These are phyloP conservation scores for Rhynchospora pubera DNA, from an alignment of 176 grass and related monocot species.

Conservation along the genomic window DNA sequence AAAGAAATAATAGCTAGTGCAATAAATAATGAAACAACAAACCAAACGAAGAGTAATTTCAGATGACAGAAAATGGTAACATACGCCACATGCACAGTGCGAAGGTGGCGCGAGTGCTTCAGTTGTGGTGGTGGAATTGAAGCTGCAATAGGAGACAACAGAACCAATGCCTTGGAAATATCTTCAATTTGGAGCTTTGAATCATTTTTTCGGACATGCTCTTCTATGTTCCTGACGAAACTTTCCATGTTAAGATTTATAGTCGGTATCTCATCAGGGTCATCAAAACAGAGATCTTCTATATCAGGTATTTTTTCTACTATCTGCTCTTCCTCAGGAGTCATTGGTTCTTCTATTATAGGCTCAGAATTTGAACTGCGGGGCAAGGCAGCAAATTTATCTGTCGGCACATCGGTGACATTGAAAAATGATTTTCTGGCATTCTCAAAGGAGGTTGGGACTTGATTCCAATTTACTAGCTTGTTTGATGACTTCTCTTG, in stretches of 20 bases:
- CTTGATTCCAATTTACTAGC: slow-evolving; percentile 18
- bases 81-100: slow-evolving; percentile 90
- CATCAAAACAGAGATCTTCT: slow-evolving; percentile 54
- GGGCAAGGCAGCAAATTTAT: slow-evolving; percentile 31
- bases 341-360: slow-evolving; percentile 87
- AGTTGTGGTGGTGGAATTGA: slow-evolving; percentile 80
- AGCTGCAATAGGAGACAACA: slow-evolving; percentile 54
- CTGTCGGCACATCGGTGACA: slow-evolving; percentile 4
- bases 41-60: not conserved
- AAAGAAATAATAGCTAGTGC: not conserved
- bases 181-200: slow-evolving; percentile 49
- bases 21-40: not conserved
- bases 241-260: slow-evolving; percentile 80
- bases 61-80: not conserved
- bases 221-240: slow-evolving; percentile 69
- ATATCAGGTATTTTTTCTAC: slow-evolving; percentile 46
- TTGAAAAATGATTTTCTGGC: slow-evolving; percentile 13
- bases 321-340: slow-evolving; percentile 39
- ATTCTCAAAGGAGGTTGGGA: slow-evolving; percentile 22
- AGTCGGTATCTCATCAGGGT: slow-evolving; percentile 75
- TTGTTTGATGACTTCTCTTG: slow-evolving; percentile 44
- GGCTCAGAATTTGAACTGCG: slow-evolving; percentile 46
- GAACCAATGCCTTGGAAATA: slow-evolving; percentile 80
- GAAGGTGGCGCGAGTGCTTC: slow-evolving; percentile 72
- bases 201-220: slow-evolving; percentile 60